Percentiles rank a stretch among this genome's conserved stretches.
Evolutionary conservation across 2,329 filamentous ascomycete species (phyloP).

Genomic region (Beauveria sp.): DNA sequence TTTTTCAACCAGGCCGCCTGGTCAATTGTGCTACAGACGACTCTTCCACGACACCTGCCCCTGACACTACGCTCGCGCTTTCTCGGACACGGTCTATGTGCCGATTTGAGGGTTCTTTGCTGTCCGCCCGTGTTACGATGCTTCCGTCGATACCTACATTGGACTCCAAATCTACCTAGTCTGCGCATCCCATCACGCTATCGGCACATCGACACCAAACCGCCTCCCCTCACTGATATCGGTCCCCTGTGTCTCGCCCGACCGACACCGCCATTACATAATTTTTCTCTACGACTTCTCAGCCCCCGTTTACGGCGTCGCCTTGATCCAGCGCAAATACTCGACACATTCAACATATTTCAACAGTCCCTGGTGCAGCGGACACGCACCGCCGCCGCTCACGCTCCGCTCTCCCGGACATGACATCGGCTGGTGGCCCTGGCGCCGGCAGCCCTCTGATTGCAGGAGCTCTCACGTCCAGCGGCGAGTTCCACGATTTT

Average conservation of each 20-base stretch:
- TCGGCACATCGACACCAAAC: background rate
- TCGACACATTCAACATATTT: background rate
- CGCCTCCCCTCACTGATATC: background rate
- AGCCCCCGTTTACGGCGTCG: background rate
- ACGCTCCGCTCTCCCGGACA: slow-evolving; percentile 22
- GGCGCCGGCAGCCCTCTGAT: slow-evolving; percentile 31
- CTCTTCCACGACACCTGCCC: slow-evolving; percentile 1
- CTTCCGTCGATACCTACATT: background rate
- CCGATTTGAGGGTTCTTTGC: background rate
- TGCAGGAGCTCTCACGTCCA: slow-evolving; percentile 29
- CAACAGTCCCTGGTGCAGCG: slow-evolving; percentile 11
- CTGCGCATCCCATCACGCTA: background rate
- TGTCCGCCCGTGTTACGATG: background rate
- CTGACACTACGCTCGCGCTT: slow-evolving; percentile 2
- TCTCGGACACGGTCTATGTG: background rate
- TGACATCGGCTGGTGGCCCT: slow-evolving; percentile 26
- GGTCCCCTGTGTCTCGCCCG: slow-evolving; percentile 1
- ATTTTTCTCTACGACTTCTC: background rate
- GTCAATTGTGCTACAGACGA: slow-evolving; percentile 8
- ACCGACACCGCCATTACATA: background rate
- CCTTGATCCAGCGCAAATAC: background rate
- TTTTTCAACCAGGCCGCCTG: background rate
- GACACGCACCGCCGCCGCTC: slow-evolving; percentile 14
- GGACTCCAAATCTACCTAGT: background rate
- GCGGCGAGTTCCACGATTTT: slow-evolving; percentile 30